Evolutionary conservation across 208 protist species (phyloP).

Genomic region (Entamoeba invadens): DNA sequence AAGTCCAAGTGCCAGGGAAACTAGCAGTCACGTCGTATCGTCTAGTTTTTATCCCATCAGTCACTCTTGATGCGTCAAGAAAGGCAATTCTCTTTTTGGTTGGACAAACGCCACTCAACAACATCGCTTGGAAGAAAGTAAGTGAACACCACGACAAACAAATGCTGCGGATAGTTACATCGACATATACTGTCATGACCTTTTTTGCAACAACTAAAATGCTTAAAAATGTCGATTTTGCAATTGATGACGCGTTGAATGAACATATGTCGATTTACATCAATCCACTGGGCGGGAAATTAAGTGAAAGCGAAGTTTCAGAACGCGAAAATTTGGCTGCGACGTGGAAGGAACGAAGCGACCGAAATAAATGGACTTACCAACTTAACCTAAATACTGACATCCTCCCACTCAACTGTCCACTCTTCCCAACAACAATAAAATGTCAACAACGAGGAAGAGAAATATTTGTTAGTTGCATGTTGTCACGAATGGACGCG

Average conservation of each 20-base stretch:
- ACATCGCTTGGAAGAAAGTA: not conserved
- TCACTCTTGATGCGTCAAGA: not conserved
- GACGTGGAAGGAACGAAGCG: too few species aligned
- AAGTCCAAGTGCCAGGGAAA: not conserved
- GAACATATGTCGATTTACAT: not conserved
- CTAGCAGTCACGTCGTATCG: not conserved
- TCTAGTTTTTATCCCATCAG: not conserved
- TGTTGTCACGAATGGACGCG: not conserved
- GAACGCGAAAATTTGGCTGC: too few species aligned
- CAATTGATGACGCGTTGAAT: not conserved
- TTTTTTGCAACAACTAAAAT: not conserved
- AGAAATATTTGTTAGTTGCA: not conserved
- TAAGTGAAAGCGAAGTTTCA: too few species aligned
- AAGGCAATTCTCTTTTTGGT: not conserved
- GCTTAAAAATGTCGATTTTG: not conserved
- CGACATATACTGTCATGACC: not conserved
- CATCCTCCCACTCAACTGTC: not conserved
- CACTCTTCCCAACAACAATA: not conserved
- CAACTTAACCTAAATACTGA: not conserved
- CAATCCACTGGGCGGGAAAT: too few species aligned
- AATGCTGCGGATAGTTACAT: not conserved
- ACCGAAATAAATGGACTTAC: too few species aligned
- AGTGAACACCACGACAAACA: not conserved
- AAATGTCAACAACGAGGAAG: not conserved
- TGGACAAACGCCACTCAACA: not conserved